phyloP scores from a whole-genome alignment of 805 yeast genomes.

The Candida coquimbonensis region DNA sequence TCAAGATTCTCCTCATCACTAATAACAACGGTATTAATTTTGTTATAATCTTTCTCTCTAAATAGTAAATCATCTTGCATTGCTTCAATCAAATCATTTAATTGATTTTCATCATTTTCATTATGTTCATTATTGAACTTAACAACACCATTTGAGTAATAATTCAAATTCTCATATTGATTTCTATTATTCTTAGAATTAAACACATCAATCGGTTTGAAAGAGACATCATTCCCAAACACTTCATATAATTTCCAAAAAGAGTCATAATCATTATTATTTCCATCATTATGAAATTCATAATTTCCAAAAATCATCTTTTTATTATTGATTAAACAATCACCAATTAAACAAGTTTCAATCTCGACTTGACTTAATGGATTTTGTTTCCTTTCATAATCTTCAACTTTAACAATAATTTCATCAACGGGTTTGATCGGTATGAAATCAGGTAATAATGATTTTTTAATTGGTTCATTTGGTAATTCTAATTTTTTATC shows the following conservation, averaged over 20 bases:
- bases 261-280: background rate
- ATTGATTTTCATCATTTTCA: too few relatives aligned
- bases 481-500: slow-evolving; percentile 37
- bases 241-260: background rate
- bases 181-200: too few relatives aligned
- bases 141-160: too few relatives aligned
- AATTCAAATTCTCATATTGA: too few relatives aligned
- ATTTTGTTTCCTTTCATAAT: slow-evolving; percentile 2
- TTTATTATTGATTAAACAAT: slow-evolving; percentile 11
- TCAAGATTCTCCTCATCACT: too few relatives aligned
- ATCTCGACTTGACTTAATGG: slow-evolving; percentile 48
- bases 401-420: slow-evolving; percentile 17
- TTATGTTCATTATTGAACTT: too few relatives aligned
- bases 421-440: slow-evolving; percentile 12
- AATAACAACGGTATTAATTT: too few relatives aligned
- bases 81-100: too few relatives aligned
- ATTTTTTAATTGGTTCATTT: slow-evolving; percentile 18
- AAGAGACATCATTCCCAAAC: slow-evolving; percentile 6
- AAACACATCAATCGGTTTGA: too few relatives aligned
- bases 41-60: too few relatives aligned
- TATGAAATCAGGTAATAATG: slow-evolving; percentile 22
- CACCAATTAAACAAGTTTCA: slow-evolving; percentile 37
- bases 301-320: slow-evolving; percentile 13
- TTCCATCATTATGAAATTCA: background rate
- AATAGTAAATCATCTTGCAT: too few relatives aligned